A percentile compares a stretch with the other conserved stretches of the same genome.
phyloP scores from a whole-genome alignment of 352 stramenopile genomes.

The Thalassiosira mediterranea region DNA sequence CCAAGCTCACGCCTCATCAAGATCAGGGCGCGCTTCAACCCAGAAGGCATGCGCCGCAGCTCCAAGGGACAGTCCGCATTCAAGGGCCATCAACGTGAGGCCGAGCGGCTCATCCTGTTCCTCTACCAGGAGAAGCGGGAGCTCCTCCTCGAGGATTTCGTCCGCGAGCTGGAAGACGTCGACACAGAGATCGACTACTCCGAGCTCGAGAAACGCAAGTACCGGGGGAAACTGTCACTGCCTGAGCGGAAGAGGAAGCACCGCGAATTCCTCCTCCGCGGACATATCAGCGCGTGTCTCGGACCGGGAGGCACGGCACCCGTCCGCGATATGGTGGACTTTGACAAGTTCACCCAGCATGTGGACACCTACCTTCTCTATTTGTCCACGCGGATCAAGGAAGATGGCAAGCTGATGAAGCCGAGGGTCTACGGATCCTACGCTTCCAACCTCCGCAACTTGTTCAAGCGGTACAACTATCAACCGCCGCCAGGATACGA shows the following conservation, averaged over 20 bases:
- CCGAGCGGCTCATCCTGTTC: constrained; percentile 10
- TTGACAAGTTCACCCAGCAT: background rate
- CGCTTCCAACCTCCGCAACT: background rate
- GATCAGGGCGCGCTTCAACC: too few relatives aligned
- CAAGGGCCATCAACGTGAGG: constrained; percentile 6
- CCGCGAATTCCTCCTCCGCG: background rate
- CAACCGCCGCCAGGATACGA: background rate
- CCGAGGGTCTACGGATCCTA: constrained; percentile 2
- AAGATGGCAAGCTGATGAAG: background rate
- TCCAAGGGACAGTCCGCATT: constrained; percentile 1
- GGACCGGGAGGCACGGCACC: constrained; percentile 8
- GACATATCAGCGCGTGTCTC: background rate
- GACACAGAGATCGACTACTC: constrained; percentile 10
- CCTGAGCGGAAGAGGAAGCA: constrained; percentile 9
- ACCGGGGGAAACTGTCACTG: constrained; percentile 15
- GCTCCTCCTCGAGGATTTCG: background rate
- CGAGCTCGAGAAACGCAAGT: background rate
- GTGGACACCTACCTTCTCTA: background rate
- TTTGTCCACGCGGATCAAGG: background rate
- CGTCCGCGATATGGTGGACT: background rate
- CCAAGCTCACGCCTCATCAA: too few relatives aligned
- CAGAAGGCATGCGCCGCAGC: background rate
- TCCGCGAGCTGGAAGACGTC: constrained; percentile 3
- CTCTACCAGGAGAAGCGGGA: constrained; percentile 4
- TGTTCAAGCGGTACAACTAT: constrained; percentile 15